phyloP scores from a whole-genome alignment of 192 early-diverging fungal genomes.

The Lobosporangium transversale region DNA sequence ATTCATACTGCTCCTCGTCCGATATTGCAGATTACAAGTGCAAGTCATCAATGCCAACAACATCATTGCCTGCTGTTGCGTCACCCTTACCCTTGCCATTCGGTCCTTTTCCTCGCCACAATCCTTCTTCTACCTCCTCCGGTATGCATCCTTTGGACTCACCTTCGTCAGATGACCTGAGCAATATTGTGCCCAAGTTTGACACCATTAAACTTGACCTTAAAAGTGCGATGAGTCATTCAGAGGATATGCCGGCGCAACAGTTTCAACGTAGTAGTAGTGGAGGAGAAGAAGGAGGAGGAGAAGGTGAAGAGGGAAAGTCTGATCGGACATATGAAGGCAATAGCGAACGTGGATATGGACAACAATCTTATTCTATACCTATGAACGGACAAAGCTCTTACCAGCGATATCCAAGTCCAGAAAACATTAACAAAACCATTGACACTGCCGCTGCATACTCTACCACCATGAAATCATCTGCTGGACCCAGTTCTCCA shows the following conservation, averaged over 20 bases:
- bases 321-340: no score
- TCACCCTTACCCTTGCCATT: no score
- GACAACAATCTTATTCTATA: no score
- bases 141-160: slow-evolving; percentile 31
- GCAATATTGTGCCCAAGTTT: slow-evolving; percentile 35
- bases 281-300: no score
- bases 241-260: slow-evolving; percentile 1
- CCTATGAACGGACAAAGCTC: background rate
- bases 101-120: slow-evolving; percentile 1
- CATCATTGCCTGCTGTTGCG: no score
- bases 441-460: no score
- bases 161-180: slow-evolving; percentile 17
- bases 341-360: no score
- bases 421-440: background rate
- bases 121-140: background rate
- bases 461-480: no score
- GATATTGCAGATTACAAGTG: slow-evolving; percentile 5
- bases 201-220: slow-evolving; percentile 31
- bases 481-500: background rate
- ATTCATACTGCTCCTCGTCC: slow-evolving; percentile 18
- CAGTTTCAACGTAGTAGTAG: no score
- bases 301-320: no score
- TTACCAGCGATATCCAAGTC: slow-evolving; percentile 8
- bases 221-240: slow-evolving; percentile 8
- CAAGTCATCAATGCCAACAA: background rate